Evolutionary conservation across 2,329 filamentous ascomycete genomes (phyloP), one percentile per base, ranked within the genome.

Genomic region (Passalora sequoiae): DNA sequence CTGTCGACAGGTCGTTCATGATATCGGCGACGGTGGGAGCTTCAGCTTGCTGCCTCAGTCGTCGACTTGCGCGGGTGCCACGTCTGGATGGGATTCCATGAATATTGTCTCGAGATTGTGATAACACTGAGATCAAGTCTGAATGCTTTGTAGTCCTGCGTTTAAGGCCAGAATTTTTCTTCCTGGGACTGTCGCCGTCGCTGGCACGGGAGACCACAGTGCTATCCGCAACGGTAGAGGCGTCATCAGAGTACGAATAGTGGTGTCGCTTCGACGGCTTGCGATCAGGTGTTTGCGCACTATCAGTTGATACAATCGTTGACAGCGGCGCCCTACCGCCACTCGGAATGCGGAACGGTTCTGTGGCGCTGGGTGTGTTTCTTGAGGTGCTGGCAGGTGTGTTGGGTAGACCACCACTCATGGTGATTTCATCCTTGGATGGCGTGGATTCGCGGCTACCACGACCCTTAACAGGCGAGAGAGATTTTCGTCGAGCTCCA

Each of bases 81-180:
- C 85, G 80, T 20, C 84, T 80, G 17, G 88, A 89, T 45, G 82
- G 78, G 48, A 87, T 80, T 60, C 83, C 89, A 59, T 75, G 80
- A 46, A 76, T 77, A 45, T 82, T 75, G 37, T 75, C 75, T 38
- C 65, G 68, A 10, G 83, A 81, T 46, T 87, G 69, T 0, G 89
- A 97, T 6, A 98, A 72, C 2, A 95, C 88, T 0, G 92, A 97
- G 28, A 98, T 87, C 17, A 98, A 74, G 64, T 98, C 92, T 12
- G 89, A 89, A 66, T 97, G 89, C 46, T 86, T 94, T 3, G 89
- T 95, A 28, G 95, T 45, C 9, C 45, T 80, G 50, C 87, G 78
- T 63, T 84, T 87, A 24, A 87, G 69, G 31, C 72, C 74, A 1
- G 74, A 51, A 3, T 42, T 45, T n/a, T 51, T 56, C 50, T 48